phyloP scores from a whole-genome alignment of 768 basidiomycete genomes.

The Boletus huronensis region DNA sequence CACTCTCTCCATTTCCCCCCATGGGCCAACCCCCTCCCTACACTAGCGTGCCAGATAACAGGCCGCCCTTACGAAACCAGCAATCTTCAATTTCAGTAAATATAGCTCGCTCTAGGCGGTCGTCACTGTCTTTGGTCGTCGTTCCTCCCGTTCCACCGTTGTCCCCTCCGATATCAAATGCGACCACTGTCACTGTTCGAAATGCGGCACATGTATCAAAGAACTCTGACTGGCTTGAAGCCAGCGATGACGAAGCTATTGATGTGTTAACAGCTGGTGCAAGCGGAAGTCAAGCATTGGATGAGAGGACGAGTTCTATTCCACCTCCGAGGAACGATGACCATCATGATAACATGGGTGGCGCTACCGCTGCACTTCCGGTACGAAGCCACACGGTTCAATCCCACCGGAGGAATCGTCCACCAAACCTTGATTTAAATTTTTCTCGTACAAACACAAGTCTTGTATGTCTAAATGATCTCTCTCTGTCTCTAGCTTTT shows the following conservation, averaged over 20 bases:
- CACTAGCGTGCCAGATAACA: conserved; percentile 29
- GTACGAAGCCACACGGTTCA: conserved; percentile 28
- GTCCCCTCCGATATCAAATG: conserved; percentile 39
- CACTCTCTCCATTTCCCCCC: conserved; percentile 24
- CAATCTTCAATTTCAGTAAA: conserved; percentile 42
- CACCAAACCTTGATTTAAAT: conserved; percentile 65
- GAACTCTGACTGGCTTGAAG: conserved; percentile 66
- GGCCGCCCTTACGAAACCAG: conserved; percentile 37
- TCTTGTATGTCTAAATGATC: conserved; percentile 40
- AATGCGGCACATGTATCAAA: conserved; percentile 46
- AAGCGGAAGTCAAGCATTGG: conserved; percentile 76
- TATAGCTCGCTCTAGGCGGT: conserved; percentile 43
- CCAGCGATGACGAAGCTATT: conserved; percentile 86
- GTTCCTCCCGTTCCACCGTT: conserved; percentile 32
- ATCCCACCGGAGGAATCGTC: conserved; percentile 49
- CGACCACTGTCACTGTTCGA: conserved; percentile 28
- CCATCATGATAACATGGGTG: conserved; percentile 15
- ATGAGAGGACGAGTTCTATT: conserved; percentile 72
- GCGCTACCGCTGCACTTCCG: conserved; percentile 24
- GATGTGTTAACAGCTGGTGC: conserved; percentile 77
- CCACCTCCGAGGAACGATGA: conserved; percentile 31
- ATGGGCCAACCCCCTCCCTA: conserved; percentile 72
- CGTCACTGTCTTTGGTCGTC: conserved; percentile 61
- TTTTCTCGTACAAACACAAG: conserved; percentile 35
- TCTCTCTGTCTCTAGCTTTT: conserved; percentile 61